Conservation (phyloP, 345 rosid species). For the Salix exigua region DNA sequence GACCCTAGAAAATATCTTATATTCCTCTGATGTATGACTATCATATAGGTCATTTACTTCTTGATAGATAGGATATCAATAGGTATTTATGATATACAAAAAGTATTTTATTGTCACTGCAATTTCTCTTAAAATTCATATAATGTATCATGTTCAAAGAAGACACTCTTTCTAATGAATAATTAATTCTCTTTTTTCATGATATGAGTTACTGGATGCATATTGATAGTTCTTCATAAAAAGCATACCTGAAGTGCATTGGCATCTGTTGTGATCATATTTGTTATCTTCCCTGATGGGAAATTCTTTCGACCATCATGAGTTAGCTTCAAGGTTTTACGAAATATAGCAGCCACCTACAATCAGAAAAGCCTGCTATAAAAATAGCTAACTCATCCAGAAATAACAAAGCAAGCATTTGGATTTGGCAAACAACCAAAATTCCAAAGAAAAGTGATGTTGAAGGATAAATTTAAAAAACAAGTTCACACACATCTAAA, state of each 20-base stretch:
- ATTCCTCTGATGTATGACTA: too few species aligned
- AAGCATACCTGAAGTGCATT: slow-evolving; percentile 29
- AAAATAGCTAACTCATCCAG: background rate
- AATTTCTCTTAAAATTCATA: background rate
- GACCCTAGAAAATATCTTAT: too few species aligned
- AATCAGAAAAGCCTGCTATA: background rate
- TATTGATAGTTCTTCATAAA: background rate
- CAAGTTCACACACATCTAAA: background rate
- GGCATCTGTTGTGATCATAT: slow-evolving; percentile 37
- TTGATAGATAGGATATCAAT: too few species aligned
- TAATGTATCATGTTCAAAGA: background rate
- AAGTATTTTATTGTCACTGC: background rate
- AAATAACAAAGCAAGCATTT: background rate
- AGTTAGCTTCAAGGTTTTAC: slow-evolving; percentile 29
- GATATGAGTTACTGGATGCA: background rate
- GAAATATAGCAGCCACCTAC: slow-evolving; percentile 37
- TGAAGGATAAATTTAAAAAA: background rate
- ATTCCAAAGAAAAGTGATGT: slow-evolving; percentile 1
- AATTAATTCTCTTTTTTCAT: background rate
- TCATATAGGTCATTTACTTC: too few species aligned
- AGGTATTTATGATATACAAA: background rate
- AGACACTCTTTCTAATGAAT: background rate
- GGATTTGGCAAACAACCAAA: background rate
- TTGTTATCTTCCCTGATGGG: slow-evolving; percentile 29
- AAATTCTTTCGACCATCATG: slow-evolving; percentile 26